Percentiles rank a stretch among this genome's conserved stretches.
These are phyloP conservation scores for Aschersonia sp. DNA, from an alignment of 2,329 filamentous ascomycete genomes.

Conservation along the genomic window DNA sequence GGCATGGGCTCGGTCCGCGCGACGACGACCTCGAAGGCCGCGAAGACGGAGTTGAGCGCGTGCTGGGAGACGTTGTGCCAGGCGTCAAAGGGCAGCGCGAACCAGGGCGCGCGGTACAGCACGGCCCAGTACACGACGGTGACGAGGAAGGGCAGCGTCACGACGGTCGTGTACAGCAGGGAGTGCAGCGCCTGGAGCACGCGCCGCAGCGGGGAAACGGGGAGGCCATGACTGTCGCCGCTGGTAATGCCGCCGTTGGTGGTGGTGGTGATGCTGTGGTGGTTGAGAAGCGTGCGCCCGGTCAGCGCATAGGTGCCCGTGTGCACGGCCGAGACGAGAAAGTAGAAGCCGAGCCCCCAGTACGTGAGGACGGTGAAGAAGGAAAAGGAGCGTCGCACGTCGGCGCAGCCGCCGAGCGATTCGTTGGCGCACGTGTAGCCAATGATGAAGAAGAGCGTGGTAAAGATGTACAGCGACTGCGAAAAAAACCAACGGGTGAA, in stretches of 20 bases:
- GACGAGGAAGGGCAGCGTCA: constrained; percentile 52
- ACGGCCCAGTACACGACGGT: constrained; percentile 57
- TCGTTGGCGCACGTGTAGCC: constrained; percentile 45
- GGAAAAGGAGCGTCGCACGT: constrained; percentile 47
- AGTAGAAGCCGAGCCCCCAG: constrained; percentile 75
- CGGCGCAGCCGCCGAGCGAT: constrained; percentile 23
- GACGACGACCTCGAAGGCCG: constrained; percentile 60
- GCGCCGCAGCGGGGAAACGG: constrained; percentile 12
- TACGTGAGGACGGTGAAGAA: constrained; percentile 75
- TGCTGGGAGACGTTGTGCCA: constrained; percentile 63
- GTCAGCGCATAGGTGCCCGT: constrained; percentile 49
- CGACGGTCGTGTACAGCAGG: constrained; percentile 47
- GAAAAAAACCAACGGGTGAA: neutral
- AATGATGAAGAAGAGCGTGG: constrained; percentile 53
- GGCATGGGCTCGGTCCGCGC: constrained; percentile 45
- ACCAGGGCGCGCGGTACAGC: constrained; percentile 39
- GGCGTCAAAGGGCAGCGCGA: constrained; percentile 30
- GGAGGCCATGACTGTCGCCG: no score
- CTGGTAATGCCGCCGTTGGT: no score
- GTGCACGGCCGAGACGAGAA: constrained; percentile 51
- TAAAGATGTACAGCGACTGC: constrained; percentile 53
- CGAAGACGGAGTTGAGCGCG: constrained; percentile 57
- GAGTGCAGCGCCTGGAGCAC: constrained; percentile 49
- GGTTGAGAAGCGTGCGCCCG: constrained; percentile 39
- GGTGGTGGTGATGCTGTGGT: constrained; percentile 3